Conservation (phyloP, 176 grass and related monocot genomes). For the Urochloa ruziziensis region DNA sequence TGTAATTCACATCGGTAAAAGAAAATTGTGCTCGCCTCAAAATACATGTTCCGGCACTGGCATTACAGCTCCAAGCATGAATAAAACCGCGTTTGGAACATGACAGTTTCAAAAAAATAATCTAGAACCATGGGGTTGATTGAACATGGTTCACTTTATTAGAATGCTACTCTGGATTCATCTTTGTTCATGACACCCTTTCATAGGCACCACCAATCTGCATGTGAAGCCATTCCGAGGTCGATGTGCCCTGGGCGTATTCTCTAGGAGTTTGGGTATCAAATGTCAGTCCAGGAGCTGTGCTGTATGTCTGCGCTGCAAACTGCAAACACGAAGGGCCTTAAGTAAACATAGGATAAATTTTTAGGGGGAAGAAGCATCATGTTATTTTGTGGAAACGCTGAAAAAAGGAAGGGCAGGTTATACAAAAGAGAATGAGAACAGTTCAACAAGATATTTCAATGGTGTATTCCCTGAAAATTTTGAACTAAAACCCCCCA, state of each 20-base stretch:
- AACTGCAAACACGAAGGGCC: conserved; percentile 33
- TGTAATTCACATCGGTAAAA: not conserved
- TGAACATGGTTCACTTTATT: conserved; percentile 31
- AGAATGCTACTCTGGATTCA: not conserved
- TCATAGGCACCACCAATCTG: conserved; percentile 77
- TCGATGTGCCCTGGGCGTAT: conserved; percentile 49
- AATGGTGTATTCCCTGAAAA: not conserved
- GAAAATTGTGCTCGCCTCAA: conserved; percentile 1
- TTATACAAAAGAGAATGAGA: not conserved
- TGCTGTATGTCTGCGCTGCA: conserved; percentile 50
- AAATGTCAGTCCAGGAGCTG: conserved; percentile 57
- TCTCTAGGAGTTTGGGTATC: conserved; percentile 64
- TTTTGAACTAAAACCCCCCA: not conserved
- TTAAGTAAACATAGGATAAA: not conserved
- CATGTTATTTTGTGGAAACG: not conserved
- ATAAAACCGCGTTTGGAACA: conserved; percentile 51
- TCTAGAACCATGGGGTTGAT: conserved; percentile 37
- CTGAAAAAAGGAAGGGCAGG: not conserved
- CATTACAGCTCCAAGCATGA: conserved; percentile 57
- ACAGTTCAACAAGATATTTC: not conserved
- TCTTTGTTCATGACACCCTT: conserved; percentile 64
- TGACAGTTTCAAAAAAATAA: conserved; percentile 29
- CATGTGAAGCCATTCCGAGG: conserved; percentile 88
- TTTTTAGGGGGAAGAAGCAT: not conserved
- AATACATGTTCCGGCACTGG: conserved; percentile 41